Percentiles rank a stretch among this genome's conserved stretches.
These are phyloP conservation scores for Wakefieldia striispora DNA, from an alignment of 768 basidiomycete genomes.

Conservation along the genomic window DNA sequence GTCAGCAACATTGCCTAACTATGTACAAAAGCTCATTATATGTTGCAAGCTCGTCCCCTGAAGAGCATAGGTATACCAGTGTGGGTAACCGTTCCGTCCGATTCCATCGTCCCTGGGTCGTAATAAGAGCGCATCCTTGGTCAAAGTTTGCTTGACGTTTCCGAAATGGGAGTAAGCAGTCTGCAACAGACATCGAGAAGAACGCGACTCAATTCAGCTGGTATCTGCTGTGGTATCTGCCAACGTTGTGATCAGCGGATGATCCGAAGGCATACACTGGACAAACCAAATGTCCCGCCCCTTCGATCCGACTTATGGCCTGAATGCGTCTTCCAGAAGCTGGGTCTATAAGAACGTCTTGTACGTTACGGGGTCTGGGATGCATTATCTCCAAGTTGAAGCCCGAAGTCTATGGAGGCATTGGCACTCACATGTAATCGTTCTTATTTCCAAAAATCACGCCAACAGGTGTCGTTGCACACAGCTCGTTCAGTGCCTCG, in stretches of 20 bases:
- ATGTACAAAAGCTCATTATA: neutral
- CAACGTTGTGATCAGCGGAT: neutral
- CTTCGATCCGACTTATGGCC: constrained; percentile 22
- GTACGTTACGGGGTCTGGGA: constrained; percentile 29
- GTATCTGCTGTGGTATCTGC: constrained; percentile 29
- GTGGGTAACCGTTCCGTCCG: too few species aligned
- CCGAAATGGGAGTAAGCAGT: neutral
- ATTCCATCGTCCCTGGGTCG: too few species aligned
- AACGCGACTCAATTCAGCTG: constrained; percentile 23
- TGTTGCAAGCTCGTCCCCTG: neutral
- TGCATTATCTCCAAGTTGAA: neutral
- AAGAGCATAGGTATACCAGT: too few species aligned
- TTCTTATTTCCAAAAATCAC: constrained; percentile 49
- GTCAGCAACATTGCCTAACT: too few species aligned
- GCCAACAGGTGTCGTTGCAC: constrained; percentile 46
- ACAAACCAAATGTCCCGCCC: constrained; percentile 35
- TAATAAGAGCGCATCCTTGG: too few species aligned
- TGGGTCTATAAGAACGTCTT: constrained; percentile 32
- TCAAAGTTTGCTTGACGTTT: constrained; percentile 17
- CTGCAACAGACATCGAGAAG: constrained; percentile 24
- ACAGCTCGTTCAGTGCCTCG: constrained; percentile 40
- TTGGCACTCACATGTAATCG: constrained; percentile 49
- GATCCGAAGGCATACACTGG: too few species aligned
- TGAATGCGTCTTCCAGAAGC: constrained; percentile 23
- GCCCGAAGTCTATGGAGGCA: neutral